Evolutionary conservation across 495 filamentous ascomycete species (phyloP), one percentile per base, ranked within the genome.

Genomic region (Amorphotheca resinae): DNA sequence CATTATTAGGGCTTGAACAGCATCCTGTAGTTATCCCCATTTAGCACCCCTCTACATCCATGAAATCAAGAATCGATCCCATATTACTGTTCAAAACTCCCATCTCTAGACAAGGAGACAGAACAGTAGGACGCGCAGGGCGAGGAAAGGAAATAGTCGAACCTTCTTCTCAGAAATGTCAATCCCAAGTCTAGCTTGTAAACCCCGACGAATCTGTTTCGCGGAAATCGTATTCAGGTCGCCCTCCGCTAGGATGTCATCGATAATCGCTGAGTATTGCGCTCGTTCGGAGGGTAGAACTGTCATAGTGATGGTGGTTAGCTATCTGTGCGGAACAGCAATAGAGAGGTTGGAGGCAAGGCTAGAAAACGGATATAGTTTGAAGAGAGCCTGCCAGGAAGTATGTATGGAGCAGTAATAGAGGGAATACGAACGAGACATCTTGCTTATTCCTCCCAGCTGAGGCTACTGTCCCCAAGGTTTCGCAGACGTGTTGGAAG

Each of bases 101-200:
- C n/a, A n/a, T n/a, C n/a, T n/a, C n/a, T n/a, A n/a, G n/a, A n/a
- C n/a, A n/a, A n/a, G n/a, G n/a, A n/a, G n/a, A n/a, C n/a, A n/a
- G n/a, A n/a, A n/a, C n/a, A n/a, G n/a, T n/a, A n/a, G n/a, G 12
- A 33, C 37, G 33, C n/a, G 15, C 6, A n/a, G 15, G n/a, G 6
- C 8, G 14, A 12, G 31, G 8, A 21, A 23, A 12, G 18, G 32
- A 34, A 17, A 34, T 4, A n/a, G 14, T 7, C 71, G 30, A 46
- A 87, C 91, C 76, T 95, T 98, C 59, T 93, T 77, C 16, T 76
- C 69, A 41, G 78, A 81, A 56, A 95, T 72, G 62, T 98, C 88
- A 67, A 86, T 76, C 44, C 80, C 74, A 30, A 87, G 70, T 9
- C 65, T 52, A 45, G 73, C 75, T 61, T 89, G 80, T 4, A 98